Percentiles rank a stretch among this genome's conserved stretches.
These are phyloP conservation scores for Solanum verrucosum DNA, from an alignment of 257 asterid species.

Conservation along the genomic window DNA sequence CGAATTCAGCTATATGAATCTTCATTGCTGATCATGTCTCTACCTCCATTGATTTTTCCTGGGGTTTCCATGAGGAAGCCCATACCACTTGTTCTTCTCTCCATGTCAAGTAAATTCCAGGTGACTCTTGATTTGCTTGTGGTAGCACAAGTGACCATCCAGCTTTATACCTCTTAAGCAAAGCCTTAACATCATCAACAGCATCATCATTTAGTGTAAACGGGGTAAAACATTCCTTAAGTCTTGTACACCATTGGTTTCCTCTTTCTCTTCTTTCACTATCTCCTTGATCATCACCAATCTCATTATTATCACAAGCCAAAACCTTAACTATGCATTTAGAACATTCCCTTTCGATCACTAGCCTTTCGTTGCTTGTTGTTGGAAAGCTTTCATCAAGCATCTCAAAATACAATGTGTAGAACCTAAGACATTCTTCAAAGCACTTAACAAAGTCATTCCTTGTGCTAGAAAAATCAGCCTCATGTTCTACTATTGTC, in stretches of 20 bases:
- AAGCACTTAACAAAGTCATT: conserved; percentile 48
- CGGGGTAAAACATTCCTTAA: conserved; percentile 31
- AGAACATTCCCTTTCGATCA: conserved; percentile 73
- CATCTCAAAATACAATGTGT: conserved; percentile 64
- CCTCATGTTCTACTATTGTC: conserved; percentile 75
- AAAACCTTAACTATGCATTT: conserved; percentile 69
- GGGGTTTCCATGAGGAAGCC: conserved; percentile 90
- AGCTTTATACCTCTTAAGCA: conserved; percentile 54
- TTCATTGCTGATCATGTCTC: background rate
- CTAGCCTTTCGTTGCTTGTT: conserved; percentile 70
- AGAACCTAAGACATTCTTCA: conserved; percentile 74
- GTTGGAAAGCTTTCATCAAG: conserved; percentile 56
- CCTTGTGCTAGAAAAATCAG: conserved; percentile 43
- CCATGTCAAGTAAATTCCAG: conserved; percentile 68
- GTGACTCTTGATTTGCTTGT: conserved; percentile 14
- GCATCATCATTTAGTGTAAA: conserved; percentile 59
- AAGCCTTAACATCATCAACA: conserved; percentile 61
- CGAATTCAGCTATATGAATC: background rate
- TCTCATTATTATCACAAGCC: conserved; percentile 45
- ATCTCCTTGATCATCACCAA: conserved; percentile 7
- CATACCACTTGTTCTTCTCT: conserved; percentile 77
- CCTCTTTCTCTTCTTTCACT: conserved; percentile 68
- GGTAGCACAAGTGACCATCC: conserved; percentile 62
- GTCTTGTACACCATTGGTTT: conserved; percentile 57
- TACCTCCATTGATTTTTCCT: background rate